These are phyloP conservation scores for Ceratocystis ficicola DNA, from an alignment of 2,329 filamentous ascomycete species.

Conservation along the genomic window DNA sequence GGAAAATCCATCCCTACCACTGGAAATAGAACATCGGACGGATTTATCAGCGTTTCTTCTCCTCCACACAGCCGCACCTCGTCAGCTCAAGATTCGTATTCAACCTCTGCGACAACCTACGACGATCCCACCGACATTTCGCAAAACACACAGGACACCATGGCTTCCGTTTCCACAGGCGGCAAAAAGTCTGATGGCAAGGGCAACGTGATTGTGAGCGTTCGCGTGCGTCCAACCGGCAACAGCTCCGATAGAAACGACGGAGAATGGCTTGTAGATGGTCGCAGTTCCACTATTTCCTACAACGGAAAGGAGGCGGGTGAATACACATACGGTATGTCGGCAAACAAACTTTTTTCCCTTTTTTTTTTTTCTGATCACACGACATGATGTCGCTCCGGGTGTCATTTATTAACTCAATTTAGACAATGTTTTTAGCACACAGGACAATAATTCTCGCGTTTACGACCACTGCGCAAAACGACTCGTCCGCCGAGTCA, in stretches of 20 bases:
- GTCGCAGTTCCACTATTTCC: conserved; percentile 65
- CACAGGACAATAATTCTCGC: conserved; percentile 83
- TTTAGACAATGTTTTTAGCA: conserved; percentile 88
- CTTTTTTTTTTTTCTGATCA: no score
- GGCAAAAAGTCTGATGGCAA: conserved; percentile 58
- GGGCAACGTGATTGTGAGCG: conserved; percentile 91
- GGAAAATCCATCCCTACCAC: conserved; percentile 55
- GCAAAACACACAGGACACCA: conserved; percentile 27
- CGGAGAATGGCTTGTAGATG: conserved; percentile 86
- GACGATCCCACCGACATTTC: conserved; percentile 59
- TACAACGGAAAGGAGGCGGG: conserved; percentile 83
- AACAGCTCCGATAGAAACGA: conserved; percentile 51
- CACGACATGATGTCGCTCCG: neutral
- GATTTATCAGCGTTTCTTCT: conserved; percentile 64
- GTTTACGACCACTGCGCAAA: conserved; percentile 94
- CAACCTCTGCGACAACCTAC: conserved; percentile 77
- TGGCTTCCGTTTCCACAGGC: conserved; percentile 26
- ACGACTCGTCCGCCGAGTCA: conserved; percentile 84
- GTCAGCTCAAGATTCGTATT: conserved; percentile 84
- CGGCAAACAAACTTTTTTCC: neutral
- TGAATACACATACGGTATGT: conserved; percentile 79
- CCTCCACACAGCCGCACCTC: conserved; percentile 82
- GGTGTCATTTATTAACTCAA: conserved; percentile 23
- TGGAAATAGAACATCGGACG: conserved; percentile 57
- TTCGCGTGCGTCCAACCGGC: conserved; percentile 78